A percentile compares a stretch with the other conserved stretches of the same genome.
Conservation (phyloP, 352 stramenopile genomes). For the Aphanomyces euteiches region DNA sequence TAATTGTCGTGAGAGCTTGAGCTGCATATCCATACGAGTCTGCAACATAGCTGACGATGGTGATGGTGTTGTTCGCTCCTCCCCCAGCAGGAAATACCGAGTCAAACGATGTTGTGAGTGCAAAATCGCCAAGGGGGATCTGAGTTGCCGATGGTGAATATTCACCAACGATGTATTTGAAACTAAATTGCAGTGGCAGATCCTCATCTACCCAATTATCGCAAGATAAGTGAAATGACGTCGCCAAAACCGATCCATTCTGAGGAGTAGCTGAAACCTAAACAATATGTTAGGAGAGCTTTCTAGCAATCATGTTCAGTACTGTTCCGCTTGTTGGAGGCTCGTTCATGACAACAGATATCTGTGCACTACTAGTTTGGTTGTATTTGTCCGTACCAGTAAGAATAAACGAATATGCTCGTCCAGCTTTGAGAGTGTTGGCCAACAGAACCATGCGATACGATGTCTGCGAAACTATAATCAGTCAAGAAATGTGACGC, state of each 20-base stretch:
- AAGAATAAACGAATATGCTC: constrained; percentile 52
- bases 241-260: constrained; percentile 48
- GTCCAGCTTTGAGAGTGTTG: constrained; percentile 41
- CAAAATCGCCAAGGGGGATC: constrained; percentile 50
- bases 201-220: constrained; percentile 68
- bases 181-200: constrained; percentile 60
- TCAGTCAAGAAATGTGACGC: not conserved
- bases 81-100: constrained; percentile 54
- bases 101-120: constrained; percentile 47
- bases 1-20: constrained; percentile 42
- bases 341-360: constrained; percentile 49
- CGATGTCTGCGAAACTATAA: not conserved
- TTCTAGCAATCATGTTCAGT: not conserved
- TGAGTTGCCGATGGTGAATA: constrained; percentile 47
- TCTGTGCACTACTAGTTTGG: constrained; percentile 41
- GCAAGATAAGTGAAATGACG: constrained; percentile 47
- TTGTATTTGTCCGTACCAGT: constrained; percentile 44
- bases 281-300: too few species aligned
- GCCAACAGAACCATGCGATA: constrained; percentile 51
- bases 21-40: constrained; percentile 49
- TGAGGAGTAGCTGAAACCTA: constrained; percentile 42
- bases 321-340: constrained; percentile 47
- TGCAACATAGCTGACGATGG: constrained; percentile 57
- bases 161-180: constrained; percentile 63
- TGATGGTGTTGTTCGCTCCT: constrained; percentile 57